Conservation (phyloP, 1,139 yeast genomes). For the Debaryomyces sp. region DNA sequence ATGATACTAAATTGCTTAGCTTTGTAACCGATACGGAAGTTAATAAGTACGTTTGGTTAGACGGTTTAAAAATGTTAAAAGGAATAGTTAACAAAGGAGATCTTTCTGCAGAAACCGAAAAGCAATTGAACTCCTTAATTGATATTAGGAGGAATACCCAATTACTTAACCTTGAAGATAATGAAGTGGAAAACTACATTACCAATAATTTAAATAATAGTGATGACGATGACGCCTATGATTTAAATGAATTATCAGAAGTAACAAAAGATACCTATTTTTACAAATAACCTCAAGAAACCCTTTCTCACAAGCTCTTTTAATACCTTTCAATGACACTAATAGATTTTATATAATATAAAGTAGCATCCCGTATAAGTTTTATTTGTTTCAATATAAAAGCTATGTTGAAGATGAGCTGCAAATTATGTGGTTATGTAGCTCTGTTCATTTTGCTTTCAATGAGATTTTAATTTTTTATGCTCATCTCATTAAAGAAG, state of each 20-base stretch:
- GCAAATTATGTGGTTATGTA: slow-evolving; percentile 6
- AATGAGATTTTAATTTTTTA: slow-evolving; percentile 8
- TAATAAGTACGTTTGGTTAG: slow-evolving; percentile 74
- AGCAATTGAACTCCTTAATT: slow-evolving; percentile 58
- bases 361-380: background rate
- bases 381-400: too few relatives aligned
- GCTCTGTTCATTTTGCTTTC: slow-evolving; percentile 5
- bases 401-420: too few relatives aligned
- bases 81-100: slow-evolving; percentile 35
- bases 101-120: slow-evolving; percentile 60
- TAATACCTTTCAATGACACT: background rate
- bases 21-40: slow-evolving; percentile 76
- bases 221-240: slow-evolving; percentile 45
- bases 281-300: slow-evolving; percentile 29
- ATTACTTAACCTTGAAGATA: slow-evolving; percentile 52
- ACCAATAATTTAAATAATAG: slow-evolving; percentile 25
- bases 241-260: slow-evolving; percentile 42
- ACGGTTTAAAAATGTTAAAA: slow-evolving; percentile 69
- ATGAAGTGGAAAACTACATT: slow-evolving; percentile 8
- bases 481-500: slow-evolving; percentile 12
- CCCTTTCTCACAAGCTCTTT: background rate
- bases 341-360: background rate
- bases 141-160: slow-evolving; percentile 69
- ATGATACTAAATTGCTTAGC: slow-evolving; percentile 44
- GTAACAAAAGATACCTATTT: slow-evolving; percentile 42